phyloP scores from a whole-genome alignment of 73 alveolate genomes.

The Blepharisma japonicum region DNA sequence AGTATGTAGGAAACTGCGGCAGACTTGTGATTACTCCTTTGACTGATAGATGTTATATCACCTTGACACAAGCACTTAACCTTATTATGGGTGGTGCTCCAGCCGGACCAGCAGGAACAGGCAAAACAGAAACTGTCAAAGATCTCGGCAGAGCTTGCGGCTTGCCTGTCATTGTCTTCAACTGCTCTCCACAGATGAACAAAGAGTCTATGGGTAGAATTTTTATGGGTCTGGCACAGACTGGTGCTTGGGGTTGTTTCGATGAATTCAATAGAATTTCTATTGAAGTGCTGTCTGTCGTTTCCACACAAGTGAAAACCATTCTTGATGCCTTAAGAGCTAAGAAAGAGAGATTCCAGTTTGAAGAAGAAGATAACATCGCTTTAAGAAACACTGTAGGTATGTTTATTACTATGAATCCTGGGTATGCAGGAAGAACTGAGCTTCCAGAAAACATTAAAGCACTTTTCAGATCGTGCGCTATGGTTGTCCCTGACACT shows the following conservation, averaged over 20 bases:
- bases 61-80: slow-evolving; percentile 98
- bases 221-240: slow-evolving; percentile 98
- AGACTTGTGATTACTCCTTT: slow-evolving; percentile 99
- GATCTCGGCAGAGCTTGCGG: slow-evolving; percentile 97
- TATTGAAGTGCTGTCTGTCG: slow-evolving; percentile 99
- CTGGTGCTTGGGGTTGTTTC: slow-evolving; percentile 99
- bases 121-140: slow-evolving; percentile 74
- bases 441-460: slow-evolving; percentile 99
- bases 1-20: slow-evolving; percentile 98
- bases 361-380: slow-evolving; percentile 93
- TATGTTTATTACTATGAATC: slow-evolving; percentile 99
- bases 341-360: slow-evolving; percentile 66
- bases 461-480: slow-evolving; percentile 97
- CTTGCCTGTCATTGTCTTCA: slow-evolving; percentile 96
- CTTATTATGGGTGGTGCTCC: slow-evolving; percentile 99
- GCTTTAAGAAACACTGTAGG: slow-evolving; percentile 92
- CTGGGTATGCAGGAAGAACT: slow-evolving; percentile 99
- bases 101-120: slow-evolving; percentile 99
- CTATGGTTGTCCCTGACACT: slow-evolving; percentile 99
- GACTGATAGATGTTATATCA: slow-evolving; percentile 99
- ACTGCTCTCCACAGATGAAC: slow-evolving; percentile 99
- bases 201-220: slow-evolving; percentile 97
- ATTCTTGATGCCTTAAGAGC: slow-evolving; percentile 96
- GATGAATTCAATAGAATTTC: slow-evolving; percentile 99
- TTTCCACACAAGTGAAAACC: slow-evolving; percentile 95